Conservation (phyloP, 805 yeast genomes). For the Yarrowia sp. region DNA sequence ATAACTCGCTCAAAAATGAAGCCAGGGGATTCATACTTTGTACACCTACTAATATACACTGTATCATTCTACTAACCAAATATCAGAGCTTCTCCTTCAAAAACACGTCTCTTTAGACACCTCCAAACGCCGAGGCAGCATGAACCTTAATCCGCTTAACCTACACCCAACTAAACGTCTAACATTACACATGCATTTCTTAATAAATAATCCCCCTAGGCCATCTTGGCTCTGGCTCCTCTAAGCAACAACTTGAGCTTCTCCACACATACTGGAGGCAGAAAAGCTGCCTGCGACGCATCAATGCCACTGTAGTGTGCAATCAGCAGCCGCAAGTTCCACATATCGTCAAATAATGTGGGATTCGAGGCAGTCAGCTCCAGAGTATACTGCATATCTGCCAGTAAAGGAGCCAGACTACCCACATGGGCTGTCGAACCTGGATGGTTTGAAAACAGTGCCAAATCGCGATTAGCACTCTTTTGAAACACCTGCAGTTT, state of each 20-base stretch:
- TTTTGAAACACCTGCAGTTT: conserved; percentile 19
- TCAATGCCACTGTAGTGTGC: conserved; percentile 51
- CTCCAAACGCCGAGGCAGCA: background rate
- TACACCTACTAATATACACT: no score
- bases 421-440: background rate
- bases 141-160: background rate
- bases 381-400: conserved; percentile 58
- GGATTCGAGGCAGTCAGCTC: conserved; percentile 46
- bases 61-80: no score
- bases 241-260: conserved; percentile 19
- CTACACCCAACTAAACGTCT: background rate
- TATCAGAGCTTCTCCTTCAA: no score
- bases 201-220: background rate
- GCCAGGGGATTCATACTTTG: no score
- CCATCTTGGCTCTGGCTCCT: conserved; percentile 17
- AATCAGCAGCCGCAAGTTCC: conserved; percentile 62
- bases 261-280: conserved; percentile 17
- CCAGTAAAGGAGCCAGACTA: conserved; percentile 38
- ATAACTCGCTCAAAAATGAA: background rate
- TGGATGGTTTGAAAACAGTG: conserved; percentile 13
- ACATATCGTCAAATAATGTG: conserved; percentile 50
- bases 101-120: no score
- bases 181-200: no score
- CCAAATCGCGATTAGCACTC: conserved; percentile 23
- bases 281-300: conserved; percentile 36